Evolutionary conservation across 2,329 filamentous ascomycete genomes (phyloP), one percentile per base, ranked within the genome.

Genomic region (Aspergillus hiratsukae): DNA sequence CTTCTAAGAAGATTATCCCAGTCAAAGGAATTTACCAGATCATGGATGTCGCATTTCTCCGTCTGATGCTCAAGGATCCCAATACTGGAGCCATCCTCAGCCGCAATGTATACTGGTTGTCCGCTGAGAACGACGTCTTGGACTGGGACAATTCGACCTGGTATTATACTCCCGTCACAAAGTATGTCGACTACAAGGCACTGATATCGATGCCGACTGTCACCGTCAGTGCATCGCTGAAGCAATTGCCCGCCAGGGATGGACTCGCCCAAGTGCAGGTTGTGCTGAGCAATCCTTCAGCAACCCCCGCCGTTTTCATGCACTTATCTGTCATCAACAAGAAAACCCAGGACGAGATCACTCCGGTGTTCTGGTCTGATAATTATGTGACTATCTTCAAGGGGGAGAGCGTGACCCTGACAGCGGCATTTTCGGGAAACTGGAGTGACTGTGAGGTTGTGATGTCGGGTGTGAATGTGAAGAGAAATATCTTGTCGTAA

Each of bases 371-470:
- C 21, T 87, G 84, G 83, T 80, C 79, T 0, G 84, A 87, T 59
- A 87, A 87, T 58, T 87, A 87, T 58, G 72, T 87, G 11, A 86
- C 83, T 1, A 68, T 87, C 9, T 85, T 80, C 76, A 83, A 84
- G 0, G 68, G 72, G 1, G 84, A 87, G 72, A 78, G 71, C 52
- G 48, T 84, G 5, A 69, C 66, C 8, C 21, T 82, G 51, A 62
- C 64, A 1, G 74, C 79, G 37, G 50, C 57, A 29, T 66, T 69
- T 45, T 37, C 57, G 4, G 58, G 58, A 2, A 54, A 60, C 19
- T 6, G 63, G 4, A 43, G 48, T 11, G 3, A 52, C 5, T 59
- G 58, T 10, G 27, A 29, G 6, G 21, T 71, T 10, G 60, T 64
- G 23, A 29, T 71, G 11, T 60, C 57, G 0, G 69, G 68, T 11